Evolutionary conservation across 2,329 filamentous ascomycete genomes (phyloP), one percentile per base, ranked within the genome.

Genomic region (Exutisphaerella laricina): DNA sequence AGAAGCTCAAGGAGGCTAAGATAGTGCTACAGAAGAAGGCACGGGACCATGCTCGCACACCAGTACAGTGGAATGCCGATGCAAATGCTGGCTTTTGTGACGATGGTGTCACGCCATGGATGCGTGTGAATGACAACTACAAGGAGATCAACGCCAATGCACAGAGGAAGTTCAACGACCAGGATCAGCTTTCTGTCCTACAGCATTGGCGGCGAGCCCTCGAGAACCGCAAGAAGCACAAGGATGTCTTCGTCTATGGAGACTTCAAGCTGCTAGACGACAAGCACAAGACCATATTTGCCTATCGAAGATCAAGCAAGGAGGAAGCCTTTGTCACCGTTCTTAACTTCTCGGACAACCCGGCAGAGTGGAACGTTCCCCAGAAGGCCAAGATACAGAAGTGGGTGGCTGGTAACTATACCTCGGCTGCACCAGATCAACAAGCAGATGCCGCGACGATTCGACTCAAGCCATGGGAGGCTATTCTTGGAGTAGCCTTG

Each of bases 31-130:
- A 52, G 31, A 48, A 40, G 31, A 54, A 52, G 34, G 49, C 49
- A 23, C 40, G 53, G n/a, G 53, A 55, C 22, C 46, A 86, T 56
- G 73, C 79, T 6, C 71, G 82, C n/a, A 73, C 78, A 3, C 82
- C 82, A 0, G 78, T 87, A 67, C 79, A 82, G 50, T 86, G 82
- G 82, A 71, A 71, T 42, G 68, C 60, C 0, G 49, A 34, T n/a
- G 65, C 66, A 0, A 71, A 80, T 49, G 79, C 77, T 0, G 82
- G 82, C 1, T 85, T 85, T 65, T 80, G 78, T 5, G 62, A 66
- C 41, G 50, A 65, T 0, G 66, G 64, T 0, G 69, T 67, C 0
- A 65, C 67, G 38, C 77, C 78, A 0, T 82, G 79, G 78, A 82
- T 82, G 77, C 68, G 74, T 2, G 68, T 76, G 8, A 71, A 78